These are phyloP conservation scores for Musa acuminata DNA, from an alignment of 176 grass and related monocot species.

Conservation along the genomic window DNA sequence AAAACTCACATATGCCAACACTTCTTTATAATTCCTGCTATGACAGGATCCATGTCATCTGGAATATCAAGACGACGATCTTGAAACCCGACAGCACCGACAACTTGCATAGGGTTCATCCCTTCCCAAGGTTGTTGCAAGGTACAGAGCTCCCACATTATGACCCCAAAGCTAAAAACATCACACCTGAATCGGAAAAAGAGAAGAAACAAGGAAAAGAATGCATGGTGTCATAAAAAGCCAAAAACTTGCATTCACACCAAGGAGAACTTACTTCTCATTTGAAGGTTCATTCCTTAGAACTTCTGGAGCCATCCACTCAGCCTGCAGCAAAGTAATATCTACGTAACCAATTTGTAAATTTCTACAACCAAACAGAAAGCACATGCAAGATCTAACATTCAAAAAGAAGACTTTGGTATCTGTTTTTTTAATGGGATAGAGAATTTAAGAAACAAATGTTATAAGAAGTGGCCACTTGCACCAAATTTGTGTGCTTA, in stretches of 20 bases:
- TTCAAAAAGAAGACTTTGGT: too few relatives aligned
- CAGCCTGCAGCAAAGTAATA: conserved; percentile 51
- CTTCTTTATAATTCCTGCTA: conserved; percentile 59
- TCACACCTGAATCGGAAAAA: conserved; percentile 56
- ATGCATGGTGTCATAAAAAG: not conserved
- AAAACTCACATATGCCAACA: conserved; percentile 95
- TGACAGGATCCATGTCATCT: conserved; percentile 62
- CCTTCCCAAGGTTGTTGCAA: conserved; percentile 95
- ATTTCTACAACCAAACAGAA: not conserved
- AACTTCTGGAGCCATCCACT: conserved; percentile 99
- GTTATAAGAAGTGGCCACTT: too few relatives aligned
- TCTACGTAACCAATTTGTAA: conserved; percentile 1
- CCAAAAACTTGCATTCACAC: not conserved
- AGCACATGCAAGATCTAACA: not conserved
- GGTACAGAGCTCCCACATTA: conserved; percentile 96
- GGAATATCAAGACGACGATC: conserved; percentile 86
- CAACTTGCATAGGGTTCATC: conserved; percentile 98
- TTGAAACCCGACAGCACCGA: conserved; percentile 96
- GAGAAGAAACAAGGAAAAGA: not conserved
- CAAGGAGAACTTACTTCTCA: conserved; percentile 65
- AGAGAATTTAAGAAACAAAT: too few relatives aligned
- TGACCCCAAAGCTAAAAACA: conserved; percentile 94
- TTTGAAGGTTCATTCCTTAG: conserved; percentile 90
- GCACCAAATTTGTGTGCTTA: too few relatives aligned
- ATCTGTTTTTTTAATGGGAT: too few relatives aligned